phyloP scores from a whole-genome alignment of 2,329 filamentous ascomycete species.

The Incumbomyces delicatus region DNA sequence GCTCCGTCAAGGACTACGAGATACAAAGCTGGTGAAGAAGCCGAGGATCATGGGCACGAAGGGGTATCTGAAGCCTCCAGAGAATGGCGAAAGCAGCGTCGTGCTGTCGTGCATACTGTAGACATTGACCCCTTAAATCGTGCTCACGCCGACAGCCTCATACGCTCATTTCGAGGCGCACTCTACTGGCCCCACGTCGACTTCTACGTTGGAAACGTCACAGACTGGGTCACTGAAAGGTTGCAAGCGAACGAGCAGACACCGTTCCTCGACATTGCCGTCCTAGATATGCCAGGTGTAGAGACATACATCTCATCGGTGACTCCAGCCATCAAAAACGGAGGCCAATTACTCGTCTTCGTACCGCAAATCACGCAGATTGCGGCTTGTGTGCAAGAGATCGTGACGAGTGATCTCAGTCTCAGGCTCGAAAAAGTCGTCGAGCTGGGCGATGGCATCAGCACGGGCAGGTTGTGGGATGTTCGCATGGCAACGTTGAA shows the following conservation, averaged over 20 bases:
- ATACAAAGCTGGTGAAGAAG: constrained; percentile 2
- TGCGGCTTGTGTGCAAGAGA: constrained; percentile 49
- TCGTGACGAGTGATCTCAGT: constrained; percentile 46
- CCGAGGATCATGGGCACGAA: background rate
- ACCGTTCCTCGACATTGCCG: constrained; percentile 61
- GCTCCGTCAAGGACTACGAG: constrained; percentile 10
- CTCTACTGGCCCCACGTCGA: constrained; percentile 62
- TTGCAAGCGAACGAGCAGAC: constrained; percentile 22
- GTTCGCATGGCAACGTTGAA: constrained; percentile 28
- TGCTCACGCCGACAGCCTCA: constrained; percentile 52
- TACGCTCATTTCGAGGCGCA: constrained; percentile 58
- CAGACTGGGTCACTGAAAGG: constrained; percentile 47
- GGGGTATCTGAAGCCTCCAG: constrained; percentile 31
- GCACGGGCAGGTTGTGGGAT: constrained; percentile 39
- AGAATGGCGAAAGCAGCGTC: constrained; percentile 42
- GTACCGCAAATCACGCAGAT: constrained; percentile 73
- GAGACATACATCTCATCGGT: constrained; percentile 41
- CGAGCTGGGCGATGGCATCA: constrained; percentile 37
- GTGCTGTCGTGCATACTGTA: constrained; percentile 65
- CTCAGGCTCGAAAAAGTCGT: constrained; percentile 38
- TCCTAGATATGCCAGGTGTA: constrained; percentile 63
- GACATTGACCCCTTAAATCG: constrained; percentile 57
- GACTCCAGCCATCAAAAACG: constrained; percentile 47
- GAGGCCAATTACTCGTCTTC: constrained; percentile 61
- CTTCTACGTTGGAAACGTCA: constrained; percentile 61